Base-by-base conservation (phyloP, 305 asterid genomes). In the Vinca major region DNA sequence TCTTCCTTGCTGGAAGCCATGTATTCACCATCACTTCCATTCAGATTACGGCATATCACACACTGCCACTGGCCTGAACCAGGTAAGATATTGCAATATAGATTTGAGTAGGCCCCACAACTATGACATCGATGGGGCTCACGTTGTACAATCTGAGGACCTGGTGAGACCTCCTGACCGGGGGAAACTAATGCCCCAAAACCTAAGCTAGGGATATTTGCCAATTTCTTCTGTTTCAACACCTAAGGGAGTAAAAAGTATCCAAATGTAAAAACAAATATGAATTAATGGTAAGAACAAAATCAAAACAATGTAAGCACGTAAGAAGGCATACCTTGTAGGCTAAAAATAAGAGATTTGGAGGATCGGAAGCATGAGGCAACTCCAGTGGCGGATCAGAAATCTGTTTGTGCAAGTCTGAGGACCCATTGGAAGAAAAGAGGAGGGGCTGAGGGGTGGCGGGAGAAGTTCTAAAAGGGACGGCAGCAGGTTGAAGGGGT, bases 61-160 rank as follows among this genome's bases (percentile, higher is more conserved):
- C 98, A 92, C 74, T 90, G 98, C 98, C 98, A 92, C 85, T 92
- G 98, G 52, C 98, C 98, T 49, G 98, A 92, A 41, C 88, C 98
- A 53, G 79, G 78, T 75, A 90, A 82, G 73, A 88, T 86, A 61
- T 88, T 87, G 93, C 96, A 84, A 82, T 92, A 87, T 33, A 87
- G 86, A 85, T 92, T 92, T 65, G 98, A 88, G 76, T 87, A 92
- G 73, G 95, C 89, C 66, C 97, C 98, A 63, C 98, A 92, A 72
- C 83, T 88, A 50, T 82, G 86, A 80, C 98, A 92, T 58, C 98
- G 88, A 76, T 82, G 96, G 10, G 97, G 95, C 69, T 87, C 89
- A 3, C 96, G 98, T 12, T 92, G 96, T 66, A 88, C 82, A 78
- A 90, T 80, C 83, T 86, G 97, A 68, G 98, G 96, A 70, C 97